Conservation (phyloP, 257 asterid genomes). For the Buddleja alternifolia region DNA sequence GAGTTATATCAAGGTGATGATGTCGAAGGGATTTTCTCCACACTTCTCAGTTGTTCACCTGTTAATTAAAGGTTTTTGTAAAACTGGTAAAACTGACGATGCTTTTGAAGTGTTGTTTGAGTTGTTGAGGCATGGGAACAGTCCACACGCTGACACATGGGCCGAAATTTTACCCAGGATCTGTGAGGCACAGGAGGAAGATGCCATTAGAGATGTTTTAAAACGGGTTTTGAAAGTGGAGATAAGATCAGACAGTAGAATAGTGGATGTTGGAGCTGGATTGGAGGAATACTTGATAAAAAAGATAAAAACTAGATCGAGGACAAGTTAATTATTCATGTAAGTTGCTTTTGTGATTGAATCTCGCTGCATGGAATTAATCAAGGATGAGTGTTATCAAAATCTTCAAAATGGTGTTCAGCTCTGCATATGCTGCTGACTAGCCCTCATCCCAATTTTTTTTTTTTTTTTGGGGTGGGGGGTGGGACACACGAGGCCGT, state of each 20-base stretch:
- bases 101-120: conserved; percentile 65
- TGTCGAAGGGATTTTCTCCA: conserved; percentile 56
- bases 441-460: no score
- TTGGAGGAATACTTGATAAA: conserved; percentile 67
- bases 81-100: conserved; percentile 65
- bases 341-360: conserved; percentile 8
- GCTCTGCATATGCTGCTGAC: no score
- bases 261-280: conserved; percentile 68
- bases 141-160: conserved; percentile 76
- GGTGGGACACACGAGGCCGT: no score
- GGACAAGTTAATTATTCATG: conserved; percentile 35
- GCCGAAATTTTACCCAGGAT: conserved; percentile 61
- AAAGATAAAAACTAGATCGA: conserved; percentile 48
- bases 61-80: conserved; percentile 64
- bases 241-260: conserved; percentile 59
- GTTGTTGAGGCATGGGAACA: conserved; percentile 53
- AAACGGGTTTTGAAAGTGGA: conserved; percentile 57
- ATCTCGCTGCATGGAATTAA: background rate
- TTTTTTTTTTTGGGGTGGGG: no score
- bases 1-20: conserved; percentile 54
- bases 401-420: background rate
- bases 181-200: conserved; percentile 48
- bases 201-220: conserved; percentile 38
- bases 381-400: conserved; percentile 2
- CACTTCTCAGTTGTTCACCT: conserved; percentile 72